Conservation (phyloP, 768 basidiomycete genomes). For the Tulasnella sp. region DNA sequence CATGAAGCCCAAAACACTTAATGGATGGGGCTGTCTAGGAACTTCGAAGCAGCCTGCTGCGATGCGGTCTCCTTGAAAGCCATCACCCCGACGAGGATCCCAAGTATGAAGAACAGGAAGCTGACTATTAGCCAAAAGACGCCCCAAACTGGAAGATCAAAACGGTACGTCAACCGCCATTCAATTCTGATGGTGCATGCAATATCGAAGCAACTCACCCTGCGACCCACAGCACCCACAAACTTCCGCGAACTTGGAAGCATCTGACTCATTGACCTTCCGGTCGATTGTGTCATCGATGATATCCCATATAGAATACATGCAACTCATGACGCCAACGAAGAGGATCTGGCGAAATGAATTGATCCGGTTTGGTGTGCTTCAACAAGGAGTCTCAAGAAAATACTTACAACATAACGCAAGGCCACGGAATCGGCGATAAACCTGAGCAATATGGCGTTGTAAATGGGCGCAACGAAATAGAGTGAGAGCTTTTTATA, state of each 20-base stretch:
- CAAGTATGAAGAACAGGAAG: constrained; percentile 59
- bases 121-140: constrained; percentile 76
- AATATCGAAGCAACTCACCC: constrained; percentile 34
- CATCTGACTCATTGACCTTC: constrained; percentile 78
- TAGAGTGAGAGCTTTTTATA: too few relatives aligned
- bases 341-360: constrained; percentile 62
- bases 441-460: constrained; percentile 37
- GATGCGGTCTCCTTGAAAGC: constrained; percentile 56
- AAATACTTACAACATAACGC: constrained; percentile 51
- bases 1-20: not conserved
- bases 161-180: not conserved
- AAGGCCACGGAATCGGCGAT: constrained; percentile 62
- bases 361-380: not conserved
- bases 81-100: constrained; percentile 64
- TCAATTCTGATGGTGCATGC: not conserved
- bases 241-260: constrained; percentile 69
- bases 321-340: constrained; percentile 76
- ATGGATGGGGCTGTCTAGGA: constrained; percentile 5
- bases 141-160: constrained; percentile 60
- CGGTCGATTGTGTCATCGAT: constrained; percentile 74
- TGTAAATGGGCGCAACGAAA: too few relatives aligned
- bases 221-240: constrained; percentile 75
- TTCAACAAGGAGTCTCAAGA: not conserved
- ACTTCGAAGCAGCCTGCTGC: constrained; percentile 9
- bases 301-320: constrained; percentile 85